Percentiles rank a stretch among this genome's conserved stretches.
These are phyloP conservation scores for Thelephora aurantiotincta DNA, from an alignment of 768 basidiomycete species.

Conservation along the genomic window DNA sequence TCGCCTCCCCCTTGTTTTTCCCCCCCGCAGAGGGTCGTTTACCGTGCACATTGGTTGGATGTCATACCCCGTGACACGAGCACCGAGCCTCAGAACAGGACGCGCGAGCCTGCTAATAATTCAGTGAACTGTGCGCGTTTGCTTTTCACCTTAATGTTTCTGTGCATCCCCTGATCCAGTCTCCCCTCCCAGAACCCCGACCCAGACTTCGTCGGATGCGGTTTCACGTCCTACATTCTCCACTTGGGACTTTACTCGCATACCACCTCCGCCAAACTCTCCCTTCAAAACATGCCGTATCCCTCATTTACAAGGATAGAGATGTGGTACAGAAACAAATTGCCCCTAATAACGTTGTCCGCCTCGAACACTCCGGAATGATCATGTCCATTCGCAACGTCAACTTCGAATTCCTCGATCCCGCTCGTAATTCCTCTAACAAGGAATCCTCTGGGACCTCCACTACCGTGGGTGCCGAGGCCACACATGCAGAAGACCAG, in stretches of 20 bases:
- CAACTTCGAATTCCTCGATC: conserved; percentile 31
- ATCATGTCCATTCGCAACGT: conserved; percentile 29
- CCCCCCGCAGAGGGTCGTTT: not conserved
- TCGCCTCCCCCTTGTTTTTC: conserved; percentile 4
- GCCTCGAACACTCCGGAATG: conserved; percentile 36
- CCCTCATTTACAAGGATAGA: conserved; percentile 53
- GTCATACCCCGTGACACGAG: not conserved
- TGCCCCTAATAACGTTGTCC: conserved; percentile 22
- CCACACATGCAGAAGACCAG: conserved; percentile 1
- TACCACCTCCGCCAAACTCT: conserved; percentile 60
- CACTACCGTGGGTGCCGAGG: conserved; percentile 7
- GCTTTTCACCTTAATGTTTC: not conserved
- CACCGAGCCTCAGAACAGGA: not conserved
- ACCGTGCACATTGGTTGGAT: not conserved
- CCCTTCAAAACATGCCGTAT: conserved; percentile 36
- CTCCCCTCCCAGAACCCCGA: not conserved
- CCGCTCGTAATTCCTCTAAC: not conserved
- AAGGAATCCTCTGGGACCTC: conserved; percentile 12
- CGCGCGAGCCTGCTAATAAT: not conserved
- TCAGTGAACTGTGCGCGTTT: not conserved
- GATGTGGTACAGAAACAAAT: conserved; percentile 22
- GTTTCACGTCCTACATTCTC: conserved; percentile 67
- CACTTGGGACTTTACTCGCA: conserved; percentile 72
- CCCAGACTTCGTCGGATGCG: conserved; percentile 32
- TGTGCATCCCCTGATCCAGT: not conserved